A percentile compares a stretch with the other conserved stretches of the same genome.
Evolutionary conservation across 345 rosid genomes (phyloP).

Genomic region (Citrus maxima): DNA sequence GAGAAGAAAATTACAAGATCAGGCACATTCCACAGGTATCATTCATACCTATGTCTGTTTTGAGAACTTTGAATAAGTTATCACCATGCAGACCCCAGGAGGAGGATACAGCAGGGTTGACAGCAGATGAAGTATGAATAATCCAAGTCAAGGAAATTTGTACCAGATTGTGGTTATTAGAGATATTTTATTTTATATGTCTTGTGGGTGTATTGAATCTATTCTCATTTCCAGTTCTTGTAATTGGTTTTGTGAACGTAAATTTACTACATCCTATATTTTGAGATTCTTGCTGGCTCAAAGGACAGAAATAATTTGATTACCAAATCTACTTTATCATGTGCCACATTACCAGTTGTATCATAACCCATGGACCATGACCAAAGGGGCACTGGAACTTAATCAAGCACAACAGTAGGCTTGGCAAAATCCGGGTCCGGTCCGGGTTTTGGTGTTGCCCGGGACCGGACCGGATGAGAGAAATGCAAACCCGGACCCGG

Average conservation of each 20-base stretch:
- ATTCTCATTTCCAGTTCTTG: not conserved
- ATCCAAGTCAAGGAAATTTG: not conserved
- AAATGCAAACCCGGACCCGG: too few species aligned
- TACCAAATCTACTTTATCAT: not conserved
- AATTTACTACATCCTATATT: not conserved
- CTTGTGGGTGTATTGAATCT: not conserved
- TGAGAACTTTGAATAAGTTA: not conserved
- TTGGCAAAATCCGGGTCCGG: too few species aligned
- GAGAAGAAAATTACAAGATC: slow-evolving; percentile 39
- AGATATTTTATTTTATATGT: not conserved
- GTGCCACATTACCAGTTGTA: not conserved
- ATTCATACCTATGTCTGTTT: slow-evolving; percentile 23
- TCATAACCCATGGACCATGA: not conserved
- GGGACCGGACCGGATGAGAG: too few species aligned
- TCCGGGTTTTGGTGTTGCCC: too few species aligned
- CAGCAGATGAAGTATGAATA: slow-evolving; percentile 3
- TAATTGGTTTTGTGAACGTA: not conserved
- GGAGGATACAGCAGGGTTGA: not conserved
- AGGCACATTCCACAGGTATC: slow-evolving; percentile 28
- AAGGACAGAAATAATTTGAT: not conserved
- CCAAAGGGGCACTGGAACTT: not conserved
- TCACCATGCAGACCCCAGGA: not conserved
- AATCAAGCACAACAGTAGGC: not conserved
- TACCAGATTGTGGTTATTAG: not conserved
- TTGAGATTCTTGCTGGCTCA: not conserved